A percentile compares a stretch with the other conserved stretches of the same genome.
Evolutionary conservation across 192 early-diverging fungal genomes (phyloP).

Genomic region (Globomyces pollinis-pini): DNA sequence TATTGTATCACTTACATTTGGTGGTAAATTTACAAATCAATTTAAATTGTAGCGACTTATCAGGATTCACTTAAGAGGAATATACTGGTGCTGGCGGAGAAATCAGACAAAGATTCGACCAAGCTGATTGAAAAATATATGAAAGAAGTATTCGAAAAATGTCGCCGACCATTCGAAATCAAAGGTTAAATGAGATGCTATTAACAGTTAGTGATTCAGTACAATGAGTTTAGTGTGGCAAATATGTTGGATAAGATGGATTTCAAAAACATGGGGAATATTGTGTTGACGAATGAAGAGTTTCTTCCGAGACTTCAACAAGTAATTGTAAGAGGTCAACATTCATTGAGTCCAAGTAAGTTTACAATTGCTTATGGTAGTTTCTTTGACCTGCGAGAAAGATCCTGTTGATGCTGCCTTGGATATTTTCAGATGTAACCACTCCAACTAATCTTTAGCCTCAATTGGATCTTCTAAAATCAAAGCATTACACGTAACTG

Average conservation of each 20-base stretch:
- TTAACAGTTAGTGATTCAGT: conserved; percentile 35
- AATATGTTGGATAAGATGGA: conserved; percentile 31
- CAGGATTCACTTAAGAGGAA: conserved; percentile 9
- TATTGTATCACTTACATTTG: conserved; percentile 29
- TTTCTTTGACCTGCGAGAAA: conserved; percentile 24
- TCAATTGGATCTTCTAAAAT: conserved; percentile 23
- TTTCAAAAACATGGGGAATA: conserved; percentile 32
- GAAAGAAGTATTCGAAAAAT: conserved; percentile 36
- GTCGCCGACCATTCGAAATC: conserved; percentile 26
- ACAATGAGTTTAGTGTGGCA: conserved; percentile 42
- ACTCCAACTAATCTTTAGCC: conserved; percentile 15
- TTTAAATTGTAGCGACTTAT: conserved; percentile 4
- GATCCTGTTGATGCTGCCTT: conserved; percentile 48
- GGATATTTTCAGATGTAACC: conserved; percentile 37
- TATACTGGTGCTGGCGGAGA: conserved; percentile 40
- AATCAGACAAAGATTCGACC: conserved; percentile 30
- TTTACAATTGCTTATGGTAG: conserved; percentile 7
- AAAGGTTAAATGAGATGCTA: conserved; percentile 30
- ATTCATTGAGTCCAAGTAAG: conserved; percentile 22
- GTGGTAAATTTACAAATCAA: conserved; percentile 19
- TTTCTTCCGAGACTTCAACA: conserved; percentile 34
- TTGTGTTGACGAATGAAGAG: conserved; percentile 32
- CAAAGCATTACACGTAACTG: conserved; percentile 27
- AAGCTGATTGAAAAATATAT: conserved; percentile 46
- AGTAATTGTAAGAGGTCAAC: conserved; percentile 37